Conservation (phyloP, 768 basidiomycete species). For the Amanita exitialis region DNA sequence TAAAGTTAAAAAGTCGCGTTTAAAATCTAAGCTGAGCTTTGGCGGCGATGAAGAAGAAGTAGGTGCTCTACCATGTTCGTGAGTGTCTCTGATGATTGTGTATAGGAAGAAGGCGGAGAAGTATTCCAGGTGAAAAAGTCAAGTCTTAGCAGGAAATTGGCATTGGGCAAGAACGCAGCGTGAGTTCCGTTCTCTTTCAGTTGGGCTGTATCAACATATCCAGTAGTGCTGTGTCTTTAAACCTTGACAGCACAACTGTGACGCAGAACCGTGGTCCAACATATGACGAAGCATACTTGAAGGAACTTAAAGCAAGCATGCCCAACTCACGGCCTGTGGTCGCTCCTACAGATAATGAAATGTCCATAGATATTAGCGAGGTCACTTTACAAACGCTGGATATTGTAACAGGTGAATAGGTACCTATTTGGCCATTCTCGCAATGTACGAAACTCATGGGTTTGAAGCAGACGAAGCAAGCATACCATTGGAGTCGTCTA, state of each 20-base stretch:
- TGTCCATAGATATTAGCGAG: constrained; percentile 29
- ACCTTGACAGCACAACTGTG: constrained; percentile 48
- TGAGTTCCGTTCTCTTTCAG: constrained; percentile 15
- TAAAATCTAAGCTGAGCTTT: constrained; percentile 69
- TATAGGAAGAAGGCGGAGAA: constrained; percentile 49
- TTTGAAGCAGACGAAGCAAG: constrained; percentile 28
- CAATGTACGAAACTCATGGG: constrained; percentile 2
- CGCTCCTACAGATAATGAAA: constrained; percentile 24
- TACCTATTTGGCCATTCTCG: background rate
- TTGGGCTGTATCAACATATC: constrained; percentile 1
- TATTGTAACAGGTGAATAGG: constrained; percentile 15
- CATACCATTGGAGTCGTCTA: constrained; percentile 65
- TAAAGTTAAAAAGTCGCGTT: constrained; percentile 55
- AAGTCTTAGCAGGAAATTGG: constrained; percentile 55
- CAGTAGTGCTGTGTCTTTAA: constrained; percentile 23
- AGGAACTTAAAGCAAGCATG: constrained; percentile 73
- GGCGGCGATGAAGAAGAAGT: constrained; percentile 62
- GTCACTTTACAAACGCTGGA: constrained; percentile 23
- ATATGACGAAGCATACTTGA: constrained; percentile 67
- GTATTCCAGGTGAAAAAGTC: constrained; percentile 78
- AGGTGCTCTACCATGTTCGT: constrained; percentile 13
- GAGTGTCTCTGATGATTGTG: constrained; percentile 17
- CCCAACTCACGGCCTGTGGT: constrained; percentile 36
- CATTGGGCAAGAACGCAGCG: constrained; percentile 47
- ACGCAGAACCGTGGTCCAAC: constrained; percentile 43